These are phyloP conservation scores for Terana coerulea DNA, from an alignment of 768 basidiomycete species.

Conservation along the genomic window DNA sequence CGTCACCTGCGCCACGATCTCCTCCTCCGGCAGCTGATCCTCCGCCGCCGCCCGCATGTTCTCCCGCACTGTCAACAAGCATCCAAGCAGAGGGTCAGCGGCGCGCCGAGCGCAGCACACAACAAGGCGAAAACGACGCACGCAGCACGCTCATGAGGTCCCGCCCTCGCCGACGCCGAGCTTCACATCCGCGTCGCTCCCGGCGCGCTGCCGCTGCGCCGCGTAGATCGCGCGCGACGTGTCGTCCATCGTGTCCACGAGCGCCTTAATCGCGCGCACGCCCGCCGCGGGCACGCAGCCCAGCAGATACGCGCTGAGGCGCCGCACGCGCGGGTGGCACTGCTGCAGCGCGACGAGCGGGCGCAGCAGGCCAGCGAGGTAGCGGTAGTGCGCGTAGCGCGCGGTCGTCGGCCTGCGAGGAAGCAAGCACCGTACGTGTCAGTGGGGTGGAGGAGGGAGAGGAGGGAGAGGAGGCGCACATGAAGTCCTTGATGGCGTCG, in stretches of 20 bases:
- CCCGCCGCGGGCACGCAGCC: background rate
- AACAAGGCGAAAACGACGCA: slow-evolving; percentile 23
- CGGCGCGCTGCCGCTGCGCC: slow-evolving; percentile 14
- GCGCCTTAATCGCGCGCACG: slow-evolving; percentile 15
- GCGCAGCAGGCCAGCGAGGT: background rate
- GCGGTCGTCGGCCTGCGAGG: background rate
- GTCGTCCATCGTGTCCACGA: slow-evolving; percentile 21
- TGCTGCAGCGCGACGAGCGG: background rate
- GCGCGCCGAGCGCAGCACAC: background rate
- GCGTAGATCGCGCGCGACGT: slow-evolving; percentile 10
- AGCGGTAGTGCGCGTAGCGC: background rate
- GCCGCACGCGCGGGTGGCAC: slow-evolving; percentile 1
- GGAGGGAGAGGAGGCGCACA: slow-evolving; percentile 5
- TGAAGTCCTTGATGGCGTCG: slow-evolving; percentile 16
- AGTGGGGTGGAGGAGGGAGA: background rate
- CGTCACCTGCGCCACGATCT: slow-evolving; percentile 38
- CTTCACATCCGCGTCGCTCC: slow-evolving; percentile 7
- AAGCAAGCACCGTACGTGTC: background rate
- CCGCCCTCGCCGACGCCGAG: slow-evolving; percentile 30
- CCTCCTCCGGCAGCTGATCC: slow-evolving; percentile 25
- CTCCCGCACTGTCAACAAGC: slow-evolving; percentile 34
- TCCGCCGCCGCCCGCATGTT: slow-evolving; percentile 29
- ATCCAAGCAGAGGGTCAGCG: slow-evolving; percentile 6
- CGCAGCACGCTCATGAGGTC: slow-evolving; percentile 45
- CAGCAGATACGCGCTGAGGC: background rate